Percentiles rank a stretch among this genome's conserved stretches.
phyloP scores from a whole-genome alignment of 352 stramenopile genomes.

The Phytophthora sp. region DNA sequence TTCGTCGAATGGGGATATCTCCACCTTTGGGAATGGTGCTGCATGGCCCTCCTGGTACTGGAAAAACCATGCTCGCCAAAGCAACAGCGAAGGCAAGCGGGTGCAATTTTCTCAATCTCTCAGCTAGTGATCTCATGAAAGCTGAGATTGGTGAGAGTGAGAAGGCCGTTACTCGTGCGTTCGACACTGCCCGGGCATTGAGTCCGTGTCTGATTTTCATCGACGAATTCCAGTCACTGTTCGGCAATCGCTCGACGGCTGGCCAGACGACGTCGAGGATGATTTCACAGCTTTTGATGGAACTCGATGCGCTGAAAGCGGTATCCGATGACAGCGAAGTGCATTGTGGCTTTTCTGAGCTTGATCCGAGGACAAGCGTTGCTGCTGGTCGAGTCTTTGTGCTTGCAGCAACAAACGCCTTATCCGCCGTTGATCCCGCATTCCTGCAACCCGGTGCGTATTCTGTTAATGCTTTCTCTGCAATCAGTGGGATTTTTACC shows the following conservation, averaged over 20 bases:
- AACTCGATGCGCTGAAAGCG: conserved; percentile 77
- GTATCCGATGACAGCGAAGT: conserved; percentile 52
- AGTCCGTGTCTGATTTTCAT: conserved; percentile 90
- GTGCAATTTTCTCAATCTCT: conserved; percentile 87
- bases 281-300: conserved; percentile 86
- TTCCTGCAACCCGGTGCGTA: conserved; percentile 78
- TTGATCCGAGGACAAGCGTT: conserved; percentile 13
- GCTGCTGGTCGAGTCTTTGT: conserved; percentile 71
- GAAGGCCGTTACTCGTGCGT: conserved; percentile 75
- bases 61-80: conserved; percentile 90
- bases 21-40: conserved; percentile 80
- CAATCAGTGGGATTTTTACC: background rate
- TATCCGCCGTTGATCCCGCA: conserved; percentile 79
- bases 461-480: background rate
- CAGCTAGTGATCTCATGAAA: conserved; percentile 81
- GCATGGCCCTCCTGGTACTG: conserved; percentile 79
- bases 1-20: conserved; percentile 80
- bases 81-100: conserved; percentile 72
- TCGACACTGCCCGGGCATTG: conserved; percentile 71
- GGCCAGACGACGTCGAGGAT: conserved; percentile 82
- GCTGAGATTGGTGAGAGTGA: conserved; percentile 87
- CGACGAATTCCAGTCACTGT: conserved; percentile 89
- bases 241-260: conserved; percentile 76
- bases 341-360: conserved; percentile 9
- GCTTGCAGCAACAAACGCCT: conserved; percentile 76